Conservation (phyloP, 805 yeast genomes). For the Metschnikowia anglica region DNA sequence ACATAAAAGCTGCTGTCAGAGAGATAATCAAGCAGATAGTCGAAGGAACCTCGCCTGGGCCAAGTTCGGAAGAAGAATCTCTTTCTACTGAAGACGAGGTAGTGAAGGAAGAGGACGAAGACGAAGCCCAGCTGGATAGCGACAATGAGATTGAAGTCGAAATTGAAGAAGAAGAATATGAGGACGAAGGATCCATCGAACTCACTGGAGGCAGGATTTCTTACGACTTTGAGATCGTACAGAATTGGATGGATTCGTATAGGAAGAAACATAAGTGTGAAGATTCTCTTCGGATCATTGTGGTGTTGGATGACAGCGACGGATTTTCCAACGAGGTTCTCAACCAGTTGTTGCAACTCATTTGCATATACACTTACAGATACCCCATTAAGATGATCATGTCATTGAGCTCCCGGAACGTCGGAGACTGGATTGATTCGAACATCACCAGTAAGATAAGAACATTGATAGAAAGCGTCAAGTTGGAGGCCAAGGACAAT, state of each 20-base stretch:
- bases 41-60: slow-evolving; percentile 7
- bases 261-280: slow-evolving; percentile 8
- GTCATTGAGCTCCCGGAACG: slow-evolving; percentile 37
- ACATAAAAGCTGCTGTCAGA: slow-evolving; percentile 34
- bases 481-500: slow-evolving; percentile 34
- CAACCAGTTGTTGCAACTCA: slow-evolving; percentile 35
- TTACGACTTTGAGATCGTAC: slow-evolving; percentile 38
- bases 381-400: slow-evolving; percentile 36
- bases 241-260: slow-evolving; percentile 30
- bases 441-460: slow-evolving; percentile 34
- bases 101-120: slow-evolving; percentile 16
- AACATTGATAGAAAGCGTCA: slow-evolving; percentile 28
- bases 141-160: slow-evolving; percentile 11
- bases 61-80: no score
- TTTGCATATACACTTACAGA: slow-evolving; percentile 27
- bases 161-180: slow-evolving; percentile 21
- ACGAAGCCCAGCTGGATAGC: slow-evolving; percentile 4
- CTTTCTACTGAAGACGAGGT: slow-evolving; percentile 3
- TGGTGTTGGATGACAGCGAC: slow-evolving; percentile 40
- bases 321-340: slow-evolving; percentile 34
- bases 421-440: slow-evolving; percentile 37
- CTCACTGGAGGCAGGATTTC: slow-evolving; percentile 25
- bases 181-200: slow-evolving; percentile 14
- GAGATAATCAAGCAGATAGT: slow-evolving; percentile 36
- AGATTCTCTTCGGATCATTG: slow-evolving; percentile 21